Conservation (phyloP, 1,139 yeast genomes). For the Zygoascus sp. region DNA sequence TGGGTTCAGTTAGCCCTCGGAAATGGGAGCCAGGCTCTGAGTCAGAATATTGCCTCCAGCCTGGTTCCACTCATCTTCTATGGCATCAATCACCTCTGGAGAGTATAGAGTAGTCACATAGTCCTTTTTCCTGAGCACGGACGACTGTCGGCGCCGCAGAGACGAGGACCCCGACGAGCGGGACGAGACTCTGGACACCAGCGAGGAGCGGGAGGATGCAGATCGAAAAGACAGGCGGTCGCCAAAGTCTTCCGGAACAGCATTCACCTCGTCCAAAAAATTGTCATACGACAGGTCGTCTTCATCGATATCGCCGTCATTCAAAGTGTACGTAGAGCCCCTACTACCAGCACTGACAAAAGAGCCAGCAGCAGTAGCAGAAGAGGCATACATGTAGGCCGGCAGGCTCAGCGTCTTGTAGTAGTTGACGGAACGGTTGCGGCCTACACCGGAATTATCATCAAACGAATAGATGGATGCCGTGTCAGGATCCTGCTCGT, state of each 20-base stretch:
- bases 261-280: constrained; percentile 30
- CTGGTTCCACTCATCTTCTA: constrained; percentile 8
- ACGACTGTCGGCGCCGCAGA: constrained; percentile 19
- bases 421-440: constrained; percentile 30
- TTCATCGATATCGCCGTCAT: constrained; percentile 3
- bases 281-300: constrained; percentile 24
- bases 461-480: constrained; percentile 32
- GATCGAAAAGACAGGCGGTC: constrained; percentile 18
- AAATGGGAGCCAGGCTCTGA: constrained; percentile 1
- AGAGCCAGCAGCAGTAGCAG: no score
- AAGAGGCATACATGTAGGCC: not conserved
- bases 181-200: constrained; percentile 7
- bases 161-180: constrained; percentile 8
- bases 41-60: constrained; percentile 5
- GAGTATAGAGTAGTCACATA: constrained; percentile 25
- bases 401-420: constrained; percentile 26
- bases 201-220: constrained; percentile 14
- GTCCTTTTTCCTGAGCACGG: constrained; percentile 22
- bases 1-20: constrained; percentile 9
- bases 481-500: constrained; percentile 19
- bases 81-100: constrained; percentile 11
- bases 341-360: no score
- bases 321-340: not conserved
- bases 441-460: constrained; percentile 23
- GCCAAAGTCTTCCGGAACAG: constrained; percentile 23